Evolutionary conservation across 345 rosid genomes (phyloP), one percentile per base, ranked within the genome.

Genomic region (Salix koriyanagi): DNA sequence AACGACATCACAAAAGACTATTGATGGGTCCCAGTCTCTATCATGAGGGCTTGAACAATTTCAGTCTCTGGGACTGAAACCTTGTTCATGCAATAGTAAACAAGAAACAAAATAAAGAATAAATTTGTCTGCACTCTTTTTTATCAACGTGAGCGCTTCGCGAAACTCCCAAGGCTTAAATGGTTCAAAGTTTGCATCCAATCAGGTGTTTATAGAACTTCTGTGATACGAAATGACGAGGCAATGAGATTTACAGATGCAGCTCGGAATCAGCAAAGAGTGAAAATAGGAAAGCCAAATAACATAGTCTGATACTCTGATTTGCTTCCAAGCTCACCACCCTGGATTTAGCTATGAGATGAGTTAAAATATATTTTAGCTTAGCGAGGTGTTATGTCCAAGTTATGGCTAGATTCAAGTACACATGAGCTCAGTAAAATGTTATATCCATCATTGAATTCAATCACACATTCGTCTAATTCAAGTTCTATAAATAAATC

Each of bases 21-120:
- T 67, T 72, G 67, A 56, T 82, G 79, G 78, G 74, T 72, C 77
- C 88, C 86, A 0, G 86, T 84, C 79, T 88, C 84, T 25, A 84
- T 48, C 64, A 90, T 80, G 69, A 83, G 91, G 69, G 87, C 87
- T 73, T 87, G 91, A 76, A 88, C 6, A 65, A 67, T 56, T 75
- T 72, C 77, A 15, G 82, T 77, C 23, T 79, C 76, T 3, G 84
- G 79, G 26, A 85, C 65, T 15, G 88, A 83, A 52, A 76, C 82
- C 71, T 62, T 80, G 77, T 71, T 54, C 60, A 84, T 80, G 85
- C 90, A 90, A 85, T 85, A 80, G 78, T 73, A 87, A 61, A 30
- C 88, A 77, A 39, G 93, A 85, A 36, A 85, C 65, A 80, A 85
- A 90, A 73, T 50, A 73, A 66, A 75, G 65, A 36, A 87, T 26